phyloP scores from a whole-genome alignment of 768 basidiomycete genomes.

The Antrodiella citrinella region DNA sequence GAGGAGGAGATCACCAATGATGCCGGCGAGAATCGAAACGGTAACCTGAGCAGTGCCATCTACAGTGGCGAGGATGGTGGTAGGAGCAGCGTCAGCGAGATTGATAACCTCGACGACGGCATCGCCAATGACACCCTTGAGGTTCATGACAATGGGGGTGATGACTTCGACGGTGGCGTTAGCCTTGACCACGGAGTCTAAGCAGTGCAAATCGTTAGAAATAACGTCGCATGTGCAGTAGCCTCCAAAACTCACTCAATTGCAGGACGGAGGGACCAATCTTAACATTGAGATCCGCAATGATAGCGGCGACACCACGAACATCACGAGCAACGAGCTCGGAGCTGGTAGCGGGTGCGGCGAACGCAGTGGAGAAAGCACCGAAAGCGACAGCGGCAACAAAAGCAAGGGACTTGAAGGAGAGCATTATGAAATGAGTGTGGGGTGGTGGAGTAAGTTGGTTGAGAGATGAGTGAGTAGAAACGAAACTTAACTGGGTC shows the following conservation, averaged over 20 bases:
- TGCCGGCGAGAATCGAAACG: conserved; percentile 17
- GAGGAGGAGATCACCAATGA: conserved; percentile 17
- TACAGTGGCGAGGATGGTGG: conserved; percentile 20
- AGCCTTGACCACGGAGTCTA: conserved; percentile 1
- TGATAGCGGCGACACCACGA: conserved; percentile 20
- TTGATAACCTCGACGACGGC: conserved; percentile 19
- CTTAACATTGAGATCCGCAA: conserved; percentile 14
- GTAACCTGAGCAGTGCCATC: conserved; percentile 18
- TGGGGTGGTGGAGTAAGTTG: conserved; percentile 17
- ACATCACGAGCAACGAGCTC: conserved; percentile 12
- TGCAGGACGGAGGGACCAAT: conserved; percentile 11
- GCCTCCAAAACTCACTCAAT: conserved; percentile 20
- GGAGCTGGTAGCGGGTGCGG: conserved; percentile 6
- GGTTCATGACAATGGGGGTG: conserved; percentile 13
- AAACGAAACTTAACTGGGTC: conserved; percentile 16
- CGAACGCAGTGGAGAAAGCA: conserved; percentile 15
- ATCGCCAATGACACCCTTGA: conserved; percentile 17
- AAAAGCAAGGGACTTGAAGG: conserved; percentile 20
- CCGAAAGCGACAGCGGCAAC: conserved; percentile 23
- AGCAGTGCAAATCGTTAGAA: neutral
- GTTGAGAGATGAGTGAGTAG: conserved; percentile 6
- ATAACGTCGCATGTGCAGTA: neutral
- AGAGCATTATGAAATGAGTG: conserved; percentile 31
- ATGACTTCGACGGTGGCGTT: conserved; percentile 20
- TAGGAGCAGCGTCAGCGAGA: conserved; percentile 18